Conservation (phyloP, 2,329 filamentous ascomycete genomes). For the Aspergillus tubingensis region DNA sequence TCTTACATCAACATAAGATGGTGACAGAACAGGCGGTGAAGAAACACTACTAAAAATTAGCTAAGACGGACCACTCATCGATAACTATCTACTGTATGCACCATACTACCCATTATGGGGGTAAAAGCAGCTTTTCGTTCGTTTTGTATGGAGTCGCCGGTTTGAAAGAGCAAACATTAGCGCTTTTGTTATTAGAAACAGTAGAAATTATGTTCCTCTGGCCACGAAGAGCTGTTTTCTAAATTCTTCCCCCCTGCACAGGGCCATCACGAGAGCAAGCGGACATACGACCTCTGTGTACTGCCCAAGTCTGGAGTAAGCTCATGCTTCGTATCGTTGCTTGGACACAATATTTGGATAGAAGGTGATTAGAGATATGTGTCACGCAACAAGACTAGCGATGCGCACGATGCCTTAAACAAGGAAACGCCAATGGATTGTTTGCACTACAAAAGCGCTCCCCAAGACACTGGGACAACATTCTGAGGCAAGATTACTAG, state of each 20-base stretch:
- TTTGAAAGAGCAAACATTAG: background rate
- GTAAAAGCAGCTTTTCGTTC: too few species aligned
- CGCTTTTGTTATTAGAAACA: background rate
- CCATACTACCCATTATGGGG: too few species aligned
- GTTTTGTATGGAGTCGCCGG: too few species aligned
- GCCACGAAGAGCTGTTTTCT: background rate
- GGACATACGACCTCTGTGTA: background rate
- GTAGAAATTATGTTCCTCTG: conserved; percentile 8
- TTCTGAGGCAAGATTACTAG: conserved; percentile 19
- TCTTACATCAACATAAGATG: background rate
- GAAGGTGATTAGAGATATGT: conserved; percentile 3
- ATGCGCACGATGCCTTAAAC: background rate
- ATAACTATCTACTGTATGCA: too few species aligned
- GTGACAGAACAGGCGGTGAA: conserved; percentile 11
- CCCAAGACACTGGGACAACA: conserved; percentile 6
- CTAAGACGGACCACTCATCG: background rate
- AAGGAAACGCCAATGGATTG: background rate
- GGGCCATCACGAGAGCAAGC: background rate
- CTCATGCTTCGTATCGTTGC: background rate
- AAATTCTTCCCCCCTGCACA: too few species aligned
- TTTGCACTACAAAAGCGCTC: background rate
- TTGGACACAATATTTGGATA: background rate
- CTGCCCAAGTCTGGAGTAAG: background rate
- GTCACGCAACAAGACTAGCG: background rate
- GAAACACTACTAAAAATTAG: background rate